phyloP scores from a whole-genome alignment of 768 basidiomycete species.

The Serpula lacrymans region DNA sequence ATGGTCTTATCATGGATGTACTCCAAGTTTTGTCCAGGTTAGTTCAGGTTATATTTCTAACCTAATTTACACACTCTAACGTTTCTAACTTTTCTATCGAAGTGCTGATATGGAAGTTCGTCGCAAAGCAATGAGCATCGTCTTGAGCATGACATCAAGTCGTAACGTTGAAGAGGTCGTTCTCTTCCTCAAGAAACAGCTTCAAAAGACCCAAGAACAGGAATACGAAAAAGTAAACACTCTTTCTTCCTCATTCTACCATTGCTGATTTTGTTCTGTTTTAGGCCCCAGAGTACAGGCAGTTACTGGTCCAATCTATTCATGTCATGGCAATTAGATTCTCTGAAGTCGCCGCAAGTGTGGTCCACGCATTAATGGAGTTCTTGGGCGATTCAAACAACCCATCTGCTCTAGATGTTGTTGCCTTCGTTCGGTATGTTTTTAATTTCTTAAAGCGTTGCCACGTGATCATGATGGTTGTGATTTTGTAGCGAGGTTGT shows the following conservation, averaged over 20 bases:
- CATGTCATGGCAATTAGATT: slow-evolving; percentile 96
- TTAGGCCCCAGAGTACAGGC: slow-evolving; percentile 91
- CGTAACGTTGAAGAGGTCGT: slow-evolving; percentile 97
- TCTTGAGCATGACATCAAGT: slow-evolving; percentile 89
- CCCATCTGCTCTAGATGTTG: slow-evolving; percentile 92
- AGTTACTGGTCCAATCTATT: slow-evolving; percentile 95
- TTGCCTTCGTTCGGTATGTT: slow-evolving; percentile 69
- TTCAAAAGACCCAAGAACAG: slow-evolving; percentile 88
- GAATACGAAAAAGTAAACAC: slow-evolving; percentile 82
- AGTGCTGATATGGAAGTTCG: slow-evolving; percentile 97
- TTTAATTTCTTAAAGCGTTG: slow-evolving; percentile 16
- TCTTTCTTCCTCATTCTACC: not conserved
- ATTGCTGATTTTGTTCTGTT: slow-evolving; percentile 1
- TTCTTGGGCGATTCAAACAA: slow-evolving; percentile 95
- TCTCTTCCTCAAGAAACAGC: slow-evolving; percentile 93
- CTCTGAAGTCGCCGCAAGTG: slow-evolving; percentile 93
- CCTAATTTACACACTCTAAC: not conserved
- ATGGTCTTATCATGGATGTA: slow-evolving; percentile 93
- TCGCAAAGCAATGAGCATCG: slow-evolving; percentile 85
- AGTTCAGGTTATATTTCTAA: slow-evolving; percentile 7
- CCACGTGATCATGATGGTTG: no score
- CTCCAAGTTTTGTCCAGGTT: slow-evolving; percentile 86
- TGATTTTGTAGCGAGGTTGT: slow-evolving; percentile 78
- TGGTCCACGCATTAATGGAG: slow-evolving; percentile 91
- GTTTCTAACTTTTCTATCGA: slow-evolving; percentile 2